Base-by-base conservation (phyloP, 768 basidiomycete species). In the Calvatia gigantea region DNA sequence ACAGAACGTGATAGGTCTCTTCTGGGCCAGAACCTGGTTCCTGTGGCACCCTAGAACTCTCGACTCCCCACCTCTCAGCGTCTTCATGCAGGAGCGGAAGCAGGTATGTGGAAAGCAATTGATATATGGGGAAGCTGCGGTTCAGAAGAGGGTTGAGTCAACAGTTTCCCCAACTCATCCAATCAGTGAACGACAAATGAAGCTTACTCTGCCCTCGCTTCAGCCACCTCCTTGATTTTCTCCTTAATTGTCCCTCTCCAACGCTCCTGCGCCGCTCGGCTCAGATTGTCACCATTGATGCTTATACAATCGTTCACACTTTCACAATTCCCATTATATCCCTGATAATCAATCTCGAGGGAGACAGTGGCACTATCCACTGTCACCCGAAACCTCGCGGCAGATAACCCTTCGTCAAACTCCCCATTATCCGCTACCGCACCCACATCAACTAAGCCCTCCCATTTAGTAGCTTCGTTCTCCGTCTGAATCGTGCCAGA, bases 111-210 rank as follows among this genome's bases (percentile, higher is more conserved):
- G 80, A 81, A 1, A 89, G 57, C 8, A 88, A 64, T 62, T 87
- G 76, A 63, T 83, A 89, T 14, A 80, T 63, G 0, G 82, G 83
- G 65, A 79, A 87, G 57, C 87, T 90, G 33, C 15, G 56, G 35
- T 25, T 15, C n/a, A n/a, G n/a, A n/a, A n/a, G n/a, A n/a, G n/a
- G n/a, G n/a, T n/a, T n/a, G n/a, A n/a, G n/a, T n/a, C n/a, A 38
- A 41, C n/a, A 57, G 12, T 11, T 44, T 27, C 35, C 6, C 31
- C 9, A 28, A 23, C 23, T 17, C 21, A 14, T 21, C 35, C 50
- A 42, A 37, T 7, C 9, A 29, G 44, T 53, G n/a, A 38, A 54
- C 23, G 46, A 44, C 23, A 57, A 41, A 3, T 1, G 6, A 38
- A 2, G 61, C 67, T 46, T 56, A 73, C 64, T 56, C 65, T 44